phyloP scores from a whole-genome alignment of 805 yeast genomes.

The Saturnispora gosingensis region DNA sequence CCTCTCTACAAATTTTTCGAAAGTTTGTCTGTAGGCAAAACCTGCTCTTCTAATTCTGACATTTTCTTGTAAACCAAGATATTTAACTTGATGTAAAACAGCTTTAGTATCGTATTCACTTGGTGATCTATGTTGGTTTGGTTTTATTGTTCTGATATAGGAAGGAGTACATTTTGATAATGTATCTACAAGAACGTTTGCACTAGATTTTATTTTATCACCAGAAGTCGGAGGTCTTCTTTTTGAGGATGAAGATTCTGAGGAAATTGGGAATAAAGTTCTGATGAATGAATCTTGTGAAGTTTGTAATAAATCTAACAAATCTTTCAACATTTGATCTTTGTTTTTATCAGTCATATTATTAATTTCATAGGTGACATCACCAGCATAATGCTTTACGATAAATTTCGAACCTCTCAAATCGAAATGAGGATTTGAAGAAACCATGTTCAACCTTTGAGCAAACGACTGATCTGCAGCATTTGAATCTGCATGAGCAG shows the following conservation, averaged over 20 bases:
- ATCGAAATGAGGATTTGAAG: conserved; percentile 80
- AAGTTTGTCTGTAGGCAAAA: conserved; percentile 94
- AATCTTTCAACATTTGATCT: conserved; percentile 84
- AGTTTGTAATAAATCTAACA: conserved; percentile 67
- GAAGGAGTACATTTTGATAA: conserved; percentile 89
- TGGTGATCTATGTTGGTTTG: conserved; percentile 88
- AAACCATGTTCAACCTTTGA: conserved; percentile 78
- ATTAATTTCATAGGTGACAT: conserved; percentile 82
- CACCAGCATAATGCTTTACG: conserved; percentile 97
- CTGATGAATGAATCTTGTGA: conserved; percentile 58
- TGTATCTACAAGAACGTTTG: conserved; percentile 83
- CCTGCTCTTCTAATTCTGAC: conserved; percentile 98
- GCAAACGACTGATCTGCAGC: conserved; percentile 97
- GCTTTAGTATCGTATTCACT: conserved; percentile 80
- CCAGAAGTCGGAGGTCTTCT: conserved; percentile 92
- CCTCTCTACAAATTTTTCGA: conserved; percentile 91
- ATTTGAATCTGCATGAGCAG: conserved; percentile 94
- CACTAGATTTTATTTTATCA: conserved; percentile 86
- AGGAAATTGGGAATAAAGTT: conserved; percentile 51
- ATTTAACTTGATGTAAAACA: conserved; percentile 91
- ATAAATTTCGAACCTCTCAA: conserved; percentile 74
- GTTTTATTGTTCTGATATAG: conserved; percentile 94
- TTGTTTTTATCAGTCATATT: conserved; percentile 96
- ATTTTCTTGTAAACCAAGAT: conserved; percentile 91
- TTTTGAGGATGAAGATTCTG: conserved; percentile 52